Percentiles rank a stretch among this genome's conserved stretches.
phyloP scores from a whole-genome alignment of 2,329 filamentous ascomycete genomes.

The Aspergillus carbonarius region DNA sequence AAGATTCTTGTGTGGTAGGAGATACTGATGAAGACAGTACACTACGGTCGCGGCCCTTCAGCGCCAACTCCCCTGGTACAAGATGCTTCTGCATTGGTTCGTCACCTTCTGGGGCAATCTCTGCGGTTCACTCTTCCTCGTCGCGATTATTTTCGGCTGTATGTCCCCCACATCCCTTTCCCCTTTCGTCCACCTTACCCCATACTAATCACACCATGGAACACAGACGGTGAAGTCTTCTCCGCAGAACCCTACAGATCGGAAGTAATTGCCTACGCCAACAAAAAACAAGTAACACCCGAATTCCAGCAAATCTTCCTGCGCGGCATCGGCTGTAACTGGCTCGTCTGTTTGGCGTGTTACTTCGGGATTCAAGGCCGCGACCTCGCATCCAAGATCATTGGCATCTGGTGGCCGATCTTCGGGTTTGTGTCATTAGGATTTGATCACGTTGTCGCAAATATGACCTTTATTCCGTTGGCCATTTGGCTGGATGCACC shows the following conservation, averaged over 20 bases:
- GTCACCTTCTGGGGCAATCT: constrained; percentile 53
- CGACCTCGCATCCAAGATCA: constrained; percentile 54
- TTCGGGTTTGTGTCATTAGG: constrained; percentile 56
- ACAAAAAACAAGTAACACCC: constrained; percentile 51
- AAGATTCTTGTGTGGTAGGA: too few relatives aligned
- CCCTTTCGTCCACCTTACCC: neutral
- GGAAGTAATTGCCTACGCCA: constrained; percentile 48
- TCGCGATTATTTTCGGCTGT: constrained; percentile 52
- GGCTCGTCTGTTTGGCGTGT: constrained; percentile 57
- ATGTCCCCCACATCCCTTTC: constrained; percentile 12
- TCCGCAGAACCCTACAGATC: constrained; percentile 45
- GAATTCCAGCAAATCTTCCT: constrained; percentile 56
- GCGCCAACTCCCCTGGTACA: constrained; percentile 37
- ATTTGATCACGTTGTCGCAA: constrained; percentile 58
- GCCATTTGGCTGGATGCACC: constrained; percentile 52
- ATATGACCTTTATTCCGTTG: constrained; percentile 56
- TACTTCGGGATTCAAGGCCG: constrained; percentile 48
- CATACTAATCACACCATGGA: neutral
- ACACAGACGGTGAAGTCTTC: constrained; percentile 49
- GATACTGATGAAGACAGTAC: constrained; percentile 31
- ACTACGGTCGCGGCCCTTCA: constrained; percentile 48
- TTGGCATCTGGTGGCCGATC: constrained; percentile 58
- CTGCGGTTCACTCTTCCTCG: constrained; percentile 50
- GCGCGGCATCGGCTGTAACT: constrained; percentile 57
- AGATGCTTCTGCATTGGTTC: constrained; percentile 45